These are phyloP conservation scores for Psilocybe mexicana DNA, from an alignment of 1,284 basidiomycete genomes.

Conservation along the genomic window DNA sequence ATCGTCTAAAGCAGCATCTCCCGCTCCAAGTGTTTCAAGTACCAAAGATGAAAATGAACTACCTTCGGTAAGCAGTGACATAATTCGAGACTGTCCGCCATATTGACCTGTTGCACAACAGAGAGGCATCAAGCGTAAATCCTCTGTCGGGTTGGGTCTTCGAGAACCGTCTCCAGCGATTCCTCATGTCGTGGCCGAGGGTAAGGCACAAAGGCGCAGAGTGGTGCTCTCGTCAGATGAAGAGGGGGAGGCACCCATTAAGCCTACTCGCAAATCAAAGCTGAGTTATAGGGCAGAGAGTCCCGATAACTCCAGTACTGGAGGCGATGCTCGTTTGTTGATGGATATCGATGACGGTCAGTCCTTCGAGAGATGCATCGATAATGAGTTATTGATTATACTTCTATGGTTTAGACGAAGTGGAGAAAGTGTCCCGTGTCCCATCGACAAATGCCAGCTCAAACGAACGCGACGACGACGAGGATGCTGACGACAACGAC, in stretches of 20 bases:
- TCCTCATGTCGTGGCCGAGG: conserved; percentile 10
- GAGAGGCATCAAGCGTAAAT: conserved; percentile 62
- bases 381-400: background rate
- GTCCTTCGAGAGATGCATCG: background rate
- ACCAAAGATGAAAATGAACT: conserved; percentile 8
- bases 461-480: conserved; percentile 17
- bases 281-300: conserved; percentile 19
- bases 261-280: conserved; percentile 24
- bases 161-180: conserved; percentile 21
- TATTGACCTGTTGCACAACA: conserved; percentile 24
- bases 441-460: conserved; percentile 21
- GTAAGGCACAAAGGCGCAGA: conserved; percentile 41
- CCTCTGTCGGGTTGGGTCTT: conserved; percentile 24
- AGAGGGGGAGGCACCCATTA: conserved; percentile 29
- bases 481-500: conserved; percentile 19
- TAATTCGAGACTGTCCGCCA: background rate
- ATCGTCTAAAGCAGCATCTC: conserved; percentile 8
- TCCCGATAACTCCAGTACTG: conserved; percentile 37
- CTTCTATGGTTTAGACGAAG: conserved; percentile 38
- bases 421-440: conserved; percentile 42
- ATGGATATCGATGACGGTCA: conserved; percentile 74
- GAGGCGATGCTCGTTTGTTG: conserved; percentile 55
- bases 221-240: conserved; percentile 63
- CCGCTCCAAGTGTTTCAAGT: conserved; percentile 3
- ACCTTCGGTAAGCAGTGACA: background rate